Evolutionary conservation across 208 protist genomes (phyloP).

Genomic region (Porcisia deanei): DNA sequence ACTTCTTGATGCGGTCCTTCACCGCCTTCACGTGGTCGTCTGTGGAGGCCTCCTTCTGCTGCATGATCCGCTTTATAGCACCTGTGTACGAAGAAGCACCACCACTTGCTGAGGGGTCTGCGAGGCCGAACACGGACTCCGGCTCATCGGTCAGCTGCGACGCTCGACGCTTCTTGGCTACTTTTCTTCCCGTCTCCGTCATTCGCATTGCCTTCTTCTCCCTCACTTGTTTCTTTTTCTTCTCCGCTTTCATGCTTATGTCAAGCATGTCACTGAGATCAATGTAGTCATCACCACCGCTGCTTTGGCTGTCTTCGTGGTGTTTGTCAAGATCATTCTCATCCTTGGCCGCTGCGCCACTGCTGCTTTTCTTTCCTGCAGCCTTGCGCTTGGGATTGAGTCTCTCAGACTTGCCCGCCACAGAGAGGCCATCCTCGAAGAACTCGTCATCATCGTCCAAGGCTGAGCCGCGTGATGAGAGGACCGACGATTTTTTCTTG

Average conservation of each 20-base stretch:
- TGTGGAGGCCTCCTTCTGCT: slow-evolving; percentile 18
- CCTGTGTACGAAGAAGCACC: slow-evolving; percentile 37
- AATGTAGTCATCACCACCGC: slow-evolving; percentile 73
- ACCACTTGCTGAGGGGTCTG: slow-evolving; percentile 30
- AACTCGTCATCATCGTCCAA: slow-evolving; percentile 33
- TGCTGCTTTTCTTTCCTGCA: not conserved
- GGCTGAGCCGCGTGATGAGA: not conserved
- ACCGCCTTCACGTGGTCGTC: slow-evolving; percentile 32
- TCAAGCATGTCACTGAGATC: slow-evolving; percentile 90
- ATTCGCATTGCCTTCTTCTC: slow-evolving; percentile 39
- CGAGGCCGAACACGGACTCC: slow-evolving; percentile 68
- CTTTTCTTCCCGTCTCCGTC: slow-evolving; percentile 33
- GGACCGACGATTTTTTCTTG: slow-evolving; percentile 34
- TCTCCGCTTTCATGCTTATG: slow-evolving; percentile 50
- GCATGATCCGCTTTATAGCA: slow-evolving; percentile 55
- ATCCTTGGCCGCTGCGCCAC: slow-evolving; percentile 16
- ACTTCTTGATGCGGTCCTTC: slow-evolving; percentile 44
- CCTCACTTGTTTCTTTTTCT: slow-evolving; percentile 50
- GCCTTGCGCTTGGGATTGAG: slow-evolving; percentile 1
- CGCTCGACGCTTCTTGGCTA: slow-evolving; percentile 46
- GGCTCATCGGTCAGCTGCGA: slow-evolving; percentile 47
- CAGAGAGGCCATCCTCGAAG: slow-evolving; percentile 42
- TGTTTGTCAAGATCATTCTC: slow-evolving; percentile 59
- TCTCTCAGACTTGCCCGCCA: slow-evolving; percentile 45
- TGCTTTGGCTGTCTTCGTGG: slow-evolving; percentile 54